These are phyloP conservation scores for Pseudevernia furfuracea DNA, from an alignment of 495 filamentous ascomycete genomes.

Conservation along the genomic window DNA sequence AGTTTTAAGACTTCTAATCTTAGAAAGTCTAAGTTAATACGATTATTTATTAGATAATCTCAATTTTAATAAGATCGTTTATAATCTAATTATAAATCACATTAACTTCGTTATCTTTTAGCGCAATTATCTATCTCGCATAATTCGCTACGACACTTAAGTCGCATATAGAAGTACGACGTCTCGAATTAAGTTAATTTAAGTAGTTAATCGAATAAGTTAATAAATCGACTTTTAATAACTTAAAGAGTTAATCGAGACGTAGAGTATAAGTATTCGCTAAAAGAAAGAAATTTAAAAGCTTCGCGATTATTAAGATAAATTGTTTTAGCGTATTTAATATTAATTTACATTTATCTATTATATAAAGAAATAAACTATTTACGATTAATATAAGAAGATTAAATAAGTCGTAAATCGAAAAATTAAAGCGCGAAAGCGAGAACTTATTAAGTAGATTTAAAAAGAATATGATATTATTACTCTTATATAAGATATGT, in stretches of 20 bases:
- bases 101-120: conserved; percentile 19
- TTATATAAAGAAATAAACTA: conserved; percentile 12
- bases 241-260: conserved; percentile 10
- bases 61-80: conserved; percentile 16
- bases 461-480: conserved; percentile 2
- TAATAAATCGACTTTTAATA: conserved; percentile 7
- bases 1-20: background rate
- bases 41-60: conserved; percentile 15
- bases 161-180: conserved; percentile 14
- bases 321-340: conserved; percentile 13
- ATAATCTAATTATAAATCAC: conserved; percentile 21
- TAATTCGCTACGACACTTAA: conserved; percentile 23
- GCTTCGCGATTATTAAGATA: conserved; percentile 2
- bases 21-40: background rate
- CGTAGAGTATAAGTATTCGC: conserved; percentile 8
- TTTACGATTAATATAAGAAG: conserved; percentile 13
- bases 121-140: conserved; percentile 22
- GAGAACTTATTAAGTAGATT: conserved; percentile 7
- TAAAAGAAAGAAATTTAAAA: conserved; percentile 14
- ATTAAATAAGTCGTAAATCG: background rate
- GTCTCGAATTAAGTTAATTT: conserved; percentile 11
- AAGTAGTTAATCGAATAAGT: conserved; percentile 19
- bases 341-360: conserved; percentile 16
- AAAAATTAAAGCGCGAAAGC: conserved; percentile 4
- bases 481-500: too few species aligned